Percentiles rank a stretch among this genome's conserved stretches.
Conservation (phyloP, 1,139 yeast genomes). For the Candida buenavistaensis region DNA sequence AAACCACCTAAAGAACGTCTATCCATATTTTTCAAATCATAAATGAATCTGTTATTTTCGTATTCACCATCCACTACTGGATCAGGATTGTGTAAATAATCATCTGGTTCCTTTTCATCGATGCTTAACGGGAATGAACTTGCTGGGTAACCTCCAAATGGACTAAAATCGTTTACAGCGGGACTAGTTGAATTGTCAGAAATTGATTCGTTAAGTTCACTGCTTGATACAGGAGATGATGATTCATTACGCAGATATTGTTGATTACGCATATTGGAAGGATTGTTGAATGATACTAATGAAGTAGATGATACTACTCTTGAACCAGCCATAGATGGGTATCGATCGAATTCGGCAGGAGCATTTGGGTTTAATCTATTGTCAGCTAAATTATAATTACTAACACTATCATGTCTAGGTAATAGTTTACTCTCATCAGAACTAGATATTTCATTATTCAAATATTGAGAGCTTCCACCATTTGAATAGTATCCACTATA, state of each 20-base stretch:
- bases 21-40: constrained; percentile 64
- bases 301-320: constrained; percentile 49
- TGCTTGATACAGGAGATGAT: constrained; percentile 15
- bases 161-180: constrained; percentile 49
- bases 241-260: constrained; percentile 2
- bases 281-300: constrained; percentile 25
- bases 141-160: constrained; percentile 95
- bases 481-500: constrained; percentile 46
- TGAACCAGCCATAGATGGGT: constrained; percentile 53
- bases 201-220: constrained; percentile 23
- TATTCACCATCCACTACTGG: constrained; percentile 83
- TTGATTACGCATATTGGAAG: constrained; percentile 3
- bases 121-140: constrained; percentile 79
- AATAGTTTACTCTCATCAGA: constrained; percentile 21
- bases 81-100: constrained; percentile 89
- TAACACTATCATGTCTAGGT: constrained; percentile 4
- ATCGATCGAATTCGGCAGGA: constrained; percentile 61
- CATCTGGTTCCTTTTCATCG: constrained; percentile 91
- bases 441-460: constrained; percentile 28
- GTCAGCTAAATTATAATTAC: constrained; percentile 17
- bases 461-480: constrained; percentile 43
- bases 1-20: constrained; percentile 57
- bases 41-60: constrained; percentile 60
- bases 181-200: constrained; percentile 11
- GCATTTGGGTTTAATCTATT: constrained; percentile 16